Evolutionary conservation across 2,329 filamentous ascomycete species (phyloP), one percentile per base, ranked within the genome.

Genomic region (Aureobasidium mangrovei): DNA sequence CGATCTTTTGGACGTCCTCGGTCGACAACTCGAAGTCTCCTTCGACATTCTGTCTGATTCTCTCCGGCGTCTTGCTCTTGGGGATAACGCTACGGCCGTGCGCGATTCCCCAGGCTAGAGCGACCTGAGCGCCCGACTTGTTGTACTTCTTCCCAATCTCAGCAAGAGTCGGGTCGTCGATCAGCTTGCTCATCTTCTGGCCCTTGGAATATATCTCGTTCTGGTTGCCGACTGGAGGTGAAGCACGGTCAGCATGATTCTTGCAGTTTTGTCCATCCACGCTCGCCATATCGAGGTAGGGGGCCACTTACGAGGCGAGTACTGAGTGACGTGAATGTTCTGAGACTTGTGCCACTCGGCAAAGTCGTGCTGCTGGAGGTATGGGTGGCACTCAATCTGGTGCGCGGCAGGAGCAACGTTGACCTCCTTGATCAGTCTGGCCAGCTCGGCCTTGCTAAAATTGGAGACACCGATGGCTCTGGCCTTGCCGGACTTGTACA

Each of bases 1-100:
- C 69, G 49, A 82, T 77, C 67, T 75, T 78, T 62, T 77, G 67
- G 61, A 85, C 67, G 61, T 86, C 83, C 48, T 77, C 77, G 0
- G 64, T 60, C 1, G 74, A 73, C 28, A 86, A 71, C 62, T 78
- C 76, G 65, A 86, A 86, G 62, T 82, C 79, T 7, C 65, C 68
- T 53, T 66, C 63, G 48, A 70, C 56, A 46, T 71, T 69, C 51
- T 60, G 59, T 57, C 63, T 60, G 55, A 68, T 68, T 3, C 67
- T 58, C 33, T 43, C 57, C 53, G 65, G 63, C n/a, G 65, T 69
- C 64, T 77, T 77, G 31, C 70, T 73, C 66, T 80, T 80, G 2
- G 77, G 75, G 52, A 81, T 72, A 7, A 80, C 77, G 5, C 69
- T 73, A 53, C 75, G 71, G 4, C 77, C 77, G 39, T 72, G 69